These are phyloP conservation scores for Typha latifolia DNA, from an alignment of 176 grass and related monocot species.

Conservation along the genomic window DNA sequence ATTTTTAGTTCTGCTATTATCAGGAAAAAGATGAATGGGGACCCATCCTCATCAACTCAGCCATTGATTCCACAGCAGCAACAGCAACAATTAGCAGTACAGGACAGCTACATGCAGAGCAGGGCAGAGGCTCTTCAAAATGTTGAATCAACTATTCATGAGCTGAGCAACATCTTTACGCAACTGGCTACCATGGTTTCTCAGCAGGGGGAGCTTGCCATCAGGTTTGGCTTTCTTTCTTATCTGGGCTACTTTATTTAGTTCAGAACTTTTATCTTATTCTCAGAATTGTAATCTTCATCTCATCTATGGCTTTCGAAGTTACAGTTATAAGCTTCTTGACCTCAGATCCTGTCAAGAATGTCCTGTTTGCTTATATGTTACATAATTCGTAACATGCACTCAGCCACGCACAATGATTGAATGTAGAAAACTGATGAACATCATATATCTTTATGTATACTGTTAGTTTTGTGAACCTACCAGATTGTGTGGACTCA, in stretches of 20 bases:
- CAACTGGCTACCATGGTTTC: constrained; percentile 95
- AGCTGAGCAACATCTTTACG: constrained; percentile 90
- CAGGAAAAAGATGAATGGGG: constrained; percentile 93
- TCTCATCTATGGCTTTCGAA: too few relatives aligned
- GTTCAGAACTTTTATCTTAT: not conserved
- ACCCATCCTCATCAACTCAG: constrained; percentile 65
- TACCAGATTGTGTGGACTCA: too few relatives aligned
- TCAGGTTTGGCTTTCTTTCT: constrained; percentile 42
- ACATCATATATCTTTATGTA: too few relatives aligned
- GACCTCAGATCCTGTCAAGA: too few relatives aligned
- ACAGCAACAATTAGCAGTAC: constrained; percentile 47
- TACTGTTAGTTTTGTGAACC: too few relatives aligned
- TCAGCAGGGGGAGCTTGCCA: constrained; percentile 90
- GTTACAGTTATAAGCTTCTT: too few relatives aligned
- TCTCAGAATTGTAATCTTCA: too few relatives aligned
- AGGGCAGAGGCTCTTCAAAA: constrained; percentile 96
- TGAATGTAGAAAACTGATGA: too few relatives aligned
- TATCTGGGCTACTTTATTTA: not conserved
- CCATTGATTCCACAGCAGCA: constrained; percentile 72
- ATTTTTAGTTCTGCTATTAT: constrained; percentile 7
- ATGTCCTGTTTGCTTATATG: too few relatives aligned
- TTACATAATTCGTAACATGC: too few relatives aligned
- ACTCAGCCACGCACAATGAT: too few relatives aligned
- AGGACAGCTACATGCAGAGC: constrained; percentile 96
- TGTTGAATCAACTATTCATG: constrained; percentile 98